Conservation (phyloP, 495 filamentous ascomycete genomes). For the Aspergillus cristatus region DNA sequence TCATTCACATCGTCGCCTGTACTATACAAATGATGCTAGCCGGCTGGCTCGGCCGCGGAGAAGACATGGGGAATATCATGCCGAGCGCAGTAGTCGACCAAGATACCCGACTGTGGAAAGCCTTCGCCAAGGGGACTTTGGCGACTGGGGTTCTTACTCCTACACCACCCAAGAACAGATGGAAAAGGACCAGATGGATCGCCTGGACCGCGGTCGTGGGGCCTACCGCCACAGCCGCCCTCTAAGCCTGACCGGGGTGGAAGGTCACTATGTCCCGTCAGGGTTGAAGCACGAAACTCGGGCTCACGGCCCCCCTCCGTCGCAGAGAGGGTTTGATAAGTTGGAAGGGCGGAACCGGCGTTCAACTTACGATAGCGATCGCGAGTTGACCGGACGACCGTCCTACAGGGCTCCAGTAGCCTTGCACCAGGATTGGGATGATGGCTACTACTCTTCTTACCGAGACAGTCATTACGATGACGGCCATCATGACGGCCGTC, state of each 20-base stretch:
- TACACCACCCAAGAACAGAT: constrained; percentile 66
- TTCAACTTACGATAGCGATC: constrained; percentile 23
- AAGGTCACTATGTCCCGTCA: constrained; percentile 38
- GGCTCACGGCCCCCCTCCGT: constrained; percentile 46
- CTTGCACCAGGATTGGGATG: constrained; percentile 32
- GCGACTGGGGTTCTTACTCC: constrained; percentile 53
- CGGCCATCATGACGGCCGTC: constrained; percentile 1
- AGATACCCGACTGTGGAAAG: constrained; percentile 30
- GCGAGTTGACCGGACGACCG: constrained; percentile 21
- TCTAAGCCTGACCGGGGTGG: constrained; percentile 52
- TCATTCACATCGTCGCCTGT: constrained; percentile 22
- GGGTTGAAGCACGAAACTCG: constrained; percentile 36
- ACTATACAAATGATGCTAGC: constrained; percentile 32
- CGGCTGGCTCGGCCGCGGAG: constrained; percentile 10
- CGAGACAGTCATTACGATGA: constrained; percentile 18
- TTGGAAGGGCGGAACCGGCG: constrained; percentile 30
- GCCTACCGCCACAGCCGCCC: constrained; percentile 49
- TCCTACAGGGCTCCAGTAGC: constrained; percentile 26
- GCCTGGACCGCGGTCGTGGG: constrained; percentile 36
- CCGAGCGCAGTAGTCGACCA: constrained; percentile 11
- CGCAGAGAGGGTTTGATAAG: constrained; percentile 55
- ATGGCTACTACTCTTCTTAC: constrained; percentile 25
- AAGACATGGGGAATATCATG: constrained; percentile 15
- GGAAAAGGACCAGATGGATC: constrained; percentile 50
- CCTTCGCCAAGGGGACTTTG: constrained; percentile 57